A percentile compares a stretch with the other conserved stretches of the same genome.
Conservation (phyloP, 169 alveolate species). For the Eimeria acervulina region DNA sequence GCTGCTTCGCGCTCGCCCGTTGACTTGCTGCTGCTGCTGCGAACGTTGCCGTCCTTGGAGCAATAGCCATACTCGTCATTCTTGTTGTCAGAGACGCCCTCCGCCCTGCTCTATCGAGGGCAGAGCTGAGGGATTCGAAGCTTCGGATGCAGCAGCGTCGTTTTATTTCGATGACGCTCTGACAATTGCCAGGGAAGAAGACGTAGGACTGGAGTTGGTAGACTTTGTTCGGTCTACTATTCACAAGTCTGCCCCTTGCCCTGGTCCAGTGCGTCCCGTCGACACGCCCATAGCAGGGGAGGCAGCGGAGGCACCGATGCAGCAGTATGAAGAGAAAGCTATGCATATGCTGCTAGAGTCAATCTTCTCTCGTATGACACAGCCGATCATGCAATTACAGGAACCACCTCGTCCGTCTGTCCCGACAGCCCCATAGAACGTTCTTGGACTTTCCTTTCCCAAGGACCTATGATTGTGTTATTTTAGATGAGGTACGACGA, state of each 20-base stretch:
- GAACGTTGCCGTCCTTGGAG: conserved; percentile 77
- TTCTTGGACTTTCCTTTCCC: not conserved
- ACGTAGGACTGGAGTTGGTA: conserved; percentile 67
- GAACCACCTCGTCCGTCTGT: conserved; percentile 22
- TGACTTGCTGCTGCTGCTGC: conserved; percentile 80
- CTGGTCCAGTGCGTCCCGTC: conserved; percentile 42
- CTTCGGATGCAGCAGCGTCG: conserved; percentile 66
- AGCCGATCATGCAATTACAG: conserved; percentile 57
- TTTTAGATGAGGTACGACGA: not conserved
- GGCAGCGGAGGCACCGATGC: conserved; percentile 59
- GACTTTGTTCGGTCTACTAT: conserved; percentile 74
- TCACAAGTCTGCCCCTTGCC: conserved; percentile 70
- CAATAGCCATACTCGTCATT: conserved; percentile 67
- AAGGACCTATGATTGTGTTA: not conserved
- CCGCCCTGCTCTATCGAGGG: conserved; percentile 16
- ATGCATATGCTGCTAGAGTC: conserved; percentile 72
- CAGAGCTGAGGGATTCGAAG: conserved; percentile 45
- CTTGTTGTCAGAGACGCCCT: conserved; percentile 63
- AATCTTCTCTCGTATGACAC: conserved; percentile 70
- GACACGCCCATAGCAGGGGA: conserved; percentile 37
- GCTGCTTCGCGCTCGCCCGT: conserved; percentile 75
- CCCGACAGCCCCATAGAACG: conserved; percentile 34
- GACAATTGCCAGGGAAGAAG: conserved; percentile 69
- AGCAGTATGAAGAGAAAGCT: conserved; percentile 60
- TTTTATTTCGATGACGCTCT: conserved; percentile 73